phyloP scores from a whole-genome alignment of 192 early-diverging fungal genomes.

The Mortierella claussenii region DNA sequence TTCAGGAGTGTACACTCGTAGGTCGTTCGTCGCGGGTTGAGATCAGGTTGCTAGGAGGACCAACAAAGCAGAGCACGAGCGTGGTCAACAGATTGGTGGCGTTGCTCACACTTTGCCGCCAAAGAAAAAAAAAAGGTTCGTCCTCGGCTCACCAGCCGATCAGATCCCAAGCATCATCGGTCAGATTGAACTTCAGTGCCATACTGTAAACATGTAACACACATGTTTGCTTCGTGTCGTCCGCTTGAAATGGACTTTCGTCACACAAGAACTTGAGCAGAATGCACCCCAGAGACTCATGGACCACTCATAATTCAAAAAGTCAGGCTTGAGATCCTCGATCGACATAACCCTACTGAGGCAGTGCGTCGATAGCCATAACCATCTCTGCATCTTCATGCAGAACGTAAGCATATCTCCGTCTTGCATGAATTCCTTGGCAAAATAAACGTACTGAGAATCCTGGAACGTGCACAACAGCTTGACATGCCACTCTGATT shows the following conservation, averaged over 20 bases:
- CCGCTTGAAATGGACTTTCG: conserved; percentile 79
- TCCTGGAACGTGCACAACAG: conserved; percentile 84
- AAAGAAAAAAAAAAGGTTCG: too few relatives aligned
- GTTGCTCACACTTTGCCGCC: too few relatives aligned
- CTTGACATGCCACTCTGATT: conserved; percentile 77
- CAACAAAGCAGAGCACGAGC: background rate
- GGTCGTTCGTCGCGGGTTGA: conserved; percentile 60
- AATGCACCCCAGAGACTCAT: conserved; percentile 85
- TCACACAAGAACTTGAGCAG: conserved; percentile 79
- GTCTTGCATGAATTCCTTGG: conserved; percentile 82
- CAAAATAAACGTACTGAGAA: conserved; percentile 76
- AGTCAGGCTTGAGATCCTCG: conserved; percentile 88
- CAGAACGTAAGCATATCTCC: conserved; percentile 77
- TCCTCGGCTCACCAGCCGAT: conserved; percentile 64
- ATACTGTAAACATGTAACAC: conserved; percentile 90
- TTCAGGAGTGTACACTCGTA: conserved; percentile 55
- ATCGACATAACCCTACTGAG: conserved; percentile 90
- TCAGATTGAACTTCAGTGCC: conserved; percentile 82
- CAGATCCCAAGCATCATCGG: conserved; percentile 81
- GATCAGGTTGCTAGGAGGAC: conserved; percentile 51
- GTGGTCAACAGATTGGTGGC: too few relatives aligned
- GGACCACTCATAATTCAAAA: conserved; percentile 76
- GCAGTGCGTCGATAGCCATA: conserved; percentile 79
- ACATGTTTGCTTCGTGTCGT: conserved; percentile 77
- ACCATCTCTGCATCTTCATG: conserved; percentile 84